Percentiles rank a stretch among this genome's conserved stretches.
These are phyloP conservation scores for Xylariaceae sp. DNA, from an alignment of 2,329 filamentous ascomycete species.

Conservation along the genomic window DNA sequence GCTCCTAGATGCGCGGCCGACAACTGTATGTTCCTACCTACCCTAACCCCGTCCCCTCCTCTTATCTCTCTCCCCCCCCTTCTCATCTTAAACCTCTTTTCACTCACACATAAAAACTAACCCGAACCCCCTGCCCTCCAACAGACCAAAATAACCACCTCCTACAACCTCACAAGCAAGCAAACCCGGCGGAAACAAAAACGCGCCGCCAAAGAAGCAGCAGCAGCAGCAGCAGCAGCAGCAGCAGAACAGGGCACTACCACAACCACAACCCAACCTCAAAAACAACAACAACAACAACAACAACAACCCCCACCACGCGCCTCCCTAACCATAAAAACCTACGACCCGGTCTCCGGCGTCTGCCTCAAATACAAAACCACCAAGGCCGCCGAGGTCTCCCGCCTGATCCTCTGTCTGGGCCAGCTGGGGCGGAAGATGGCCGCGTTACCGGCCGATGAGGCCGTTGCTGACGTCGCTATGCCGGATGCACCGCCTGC, in stretches of 20 bases:
- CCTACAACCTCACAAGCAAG: slow-evolving; percentile 66
- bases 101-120: too few relatives aligned
- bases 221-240: slow-evolving; percentile 13
- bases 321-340: slow-evolving; percentile 78
- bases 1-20: slow-evolving; percentile 80
- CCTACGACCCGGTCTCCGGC: slow-evolving; percentile 79
- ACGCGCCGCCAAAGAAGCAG: slow-evolving; percentile 14
- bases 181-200: slow-evolving; percentile 31
- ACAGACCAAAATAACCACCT: slow-evolving; percentile 86
- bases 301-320: slow-evolving; percentile 37
- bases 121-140: slow-evolving; percentile 12
- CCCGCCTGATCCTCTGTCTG: slow-evolving; percentile 71
- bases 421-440: slow-evolving; percentile 71
- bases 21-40: slow-evolving; percentile 57
- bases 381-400: slow-evolving; percentile 85
- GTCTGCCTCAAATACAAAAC: slow-evolving; percentile 87
- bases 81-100: too few relatives aligned
- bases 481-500: slow-evolving; percentile 38
- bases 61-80: not conserved
- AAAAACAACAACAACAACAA: too few relatives aligned
- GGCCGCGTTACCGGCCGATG: slow-evolving; percentile 48
- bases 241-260: slow-evolving; percentile 16
- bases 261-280: slow-evolving; percentile 27
- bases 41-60: slow-evolving; percentile 3
- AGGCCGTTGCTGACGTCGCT: slow-evolving; percentile 36